A percentile compares a stretch with the other conserved stretches of the same genome.
Evolutionary conservation across 345 rosid genomes (phyloP).

Genomic region (Arabis hirsuta): DNA sequence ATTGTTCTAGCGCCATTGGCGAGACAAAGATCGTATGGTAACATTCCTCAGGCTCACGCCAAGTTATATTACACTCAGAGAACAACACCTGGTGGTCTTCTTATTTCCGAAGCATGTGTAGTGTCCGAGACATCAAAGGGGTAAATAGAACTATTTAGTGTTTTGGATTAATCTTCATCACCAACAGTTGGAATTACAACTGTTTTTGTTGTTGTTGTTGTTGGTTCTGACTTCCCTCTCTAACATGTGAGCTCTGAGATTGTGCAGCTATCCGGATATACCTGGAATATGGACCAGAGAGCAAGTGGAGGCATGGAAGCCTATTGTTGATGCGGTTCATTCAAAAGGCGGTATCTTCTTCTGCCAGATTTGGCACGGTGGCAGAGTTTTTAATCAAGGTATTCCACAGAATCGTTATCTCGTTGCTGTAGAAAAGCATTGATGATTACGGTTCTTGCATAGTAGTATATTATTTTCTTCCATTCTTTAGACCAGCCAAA

Average conservation of each 20-base stretch:
- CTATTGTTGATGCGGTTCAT: conserved; percentile 77
- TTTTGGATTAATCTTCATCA: not conserved
- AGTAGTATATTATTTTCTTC: not conserved
- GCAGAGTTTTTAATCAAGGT: conserved; percentile 64
- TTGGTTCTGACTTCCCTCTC: too few relatives aligned
- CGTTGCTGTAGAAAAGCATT: not conserved
- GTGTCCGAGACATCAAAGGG: conserved; percentile 59
- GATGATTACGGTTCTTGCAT: not conserved
- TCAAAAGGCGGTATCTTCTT: conserved; percentile 70
- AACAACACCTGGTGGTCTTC: conserved; percentile 61
- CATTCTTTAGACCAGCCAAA: conserved; percentile 52
- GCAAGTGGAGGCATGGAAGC: conserved; percentile 83
- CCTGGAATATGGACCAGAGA: conserved; percentile 74
- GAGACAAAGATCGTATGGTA: conserved; percentile 53
- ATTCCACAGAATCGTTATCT: not conserved
- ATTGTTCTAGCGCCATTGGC: conserved; percentile 65
- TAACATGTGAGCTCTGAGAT: conserved; percentile 5
- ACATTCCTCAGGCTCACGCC: conserved; percentile 69
- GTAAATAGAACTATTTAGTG: conserved; percentile 25
- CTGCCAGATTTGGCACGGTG: conserved; percentile 72
- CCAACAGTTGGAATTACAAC: too few relatives aligned
- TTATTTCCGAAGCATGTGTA: conserved; percentile 58
- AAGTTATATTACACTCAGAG: conserved; percentile 70
- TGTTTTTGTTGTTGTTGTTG: too few relatives aligned
- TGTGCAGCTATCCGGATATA: conserved; percentile 45